Evolutionary conservation across 1,139 yeast species (phyloP).

Genomic region (Zygosaccharomyces pseudobailii): DNA sequence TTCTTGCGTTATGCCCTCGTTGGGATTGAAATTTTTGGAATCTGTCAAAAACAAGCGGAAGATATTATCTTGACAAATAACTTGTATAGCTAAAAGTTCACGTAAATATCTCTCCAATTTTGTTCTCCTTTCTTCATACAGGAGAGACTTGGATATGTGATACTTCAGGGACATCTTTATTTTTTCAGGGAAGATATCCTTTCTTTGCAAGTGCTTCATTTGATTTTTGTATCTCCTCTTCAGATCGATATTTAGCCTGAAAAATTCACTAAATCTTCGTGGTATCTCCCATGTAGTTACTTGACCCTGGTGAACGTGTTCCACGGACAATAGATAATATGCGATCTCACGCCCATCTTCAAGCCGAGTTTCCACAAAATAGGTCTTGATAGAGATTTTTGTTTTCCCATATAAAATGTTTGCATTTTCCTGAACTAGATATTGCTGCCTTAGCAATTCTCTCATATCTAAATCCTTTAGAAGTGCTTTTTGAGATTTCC

Average conservation of each 20-base stretch:
- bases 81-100: constrained; percentile 52
- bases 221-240: constrained; percentile 45
- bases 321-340: constrained; percentile 73
- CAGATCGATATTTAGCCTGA: constrained; percentile 62
- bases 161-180: constrained; percentile 56
- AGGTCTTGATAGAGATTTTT: constrained; percentile 59
- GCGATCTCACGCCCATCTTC: constrained; percentile 59
- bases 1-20: neutral
- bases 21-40: constrained; percentile 34
- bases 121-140: constrained; percentile 56
- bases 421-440: constrained; percentile 76
- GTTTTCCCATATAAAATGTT: constrained; percentile 74
- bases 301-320: constrained; percentile 45
- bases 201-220: constrained; percentile 57
- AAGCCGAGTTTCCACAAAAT: constrained; percentile 45
- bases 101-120: constrained; percentile 62
- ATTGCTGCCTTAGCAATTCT: constrained; percentile 74
- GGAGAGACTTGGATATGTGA: constrained; percentile 45
- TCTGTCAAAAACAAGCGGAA: constrained; percentile 76
- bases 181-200: constrained; percentile 39
- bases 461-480: constrained; percentile 66
- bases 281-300: constrained; percentile 88
- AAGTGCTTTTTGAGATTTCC: constrained; percentile 60
- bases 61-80: constrained; percentile 66
- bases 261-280: constrained; percentile 80